A percentile compares a stretch with the other conserved stretches of the same genome.
Conservation (phyloP, 257 asterid species). For the Nicotiana tabacum region DNA sequence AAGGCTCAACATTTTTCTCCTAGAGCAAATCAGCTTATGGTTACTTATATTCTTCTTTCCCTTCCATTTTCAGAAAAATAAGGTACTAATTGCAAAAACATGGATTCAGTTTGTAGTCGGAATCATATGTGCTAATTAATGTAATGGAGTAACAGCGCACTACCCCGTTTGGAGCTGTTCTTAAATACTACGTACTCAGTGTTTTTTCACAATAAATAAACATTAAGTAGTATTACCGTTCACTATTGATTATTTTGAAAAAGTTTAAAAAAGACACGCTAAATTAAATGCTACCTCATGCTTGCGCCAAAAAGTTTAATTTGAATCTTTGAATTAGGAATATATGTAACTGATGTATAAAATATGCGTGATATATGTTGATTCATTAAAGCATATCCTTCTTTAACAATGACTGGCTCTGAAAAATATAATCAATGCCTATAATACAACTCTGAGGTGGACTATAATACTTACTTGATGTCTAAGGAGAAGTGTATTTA, state of each 20-base stretch:
- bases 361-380: background rate
- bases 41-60: background rate
- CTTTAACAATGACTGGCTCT: background rate
- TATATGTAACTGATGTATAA: background rate
- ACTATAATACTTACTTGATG: background rate
- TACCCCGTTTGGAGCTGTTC: background rate
- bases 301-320: background rate
- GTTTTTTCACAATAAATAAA: background rate
- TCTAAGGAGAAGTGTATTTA: background rate
- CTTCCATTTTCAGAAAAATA: background rate
- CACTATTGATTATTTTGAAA: background rate
- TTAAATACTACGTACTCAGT: background rate
- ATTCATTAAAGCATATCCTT: background rate
- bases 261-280: background rate
- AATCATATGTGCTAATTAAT: background rate
- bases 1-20: background rate
- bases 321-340: background rate
- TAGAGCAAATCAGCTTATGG: background rate
- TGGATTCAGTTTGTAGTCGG: background rate
- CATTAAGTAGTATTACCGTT: background rate
- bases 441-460: background rate
- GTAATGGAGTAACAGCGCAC: background rate
- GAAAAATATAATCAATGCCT: background rate
- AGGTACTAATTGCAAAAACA: background rate
- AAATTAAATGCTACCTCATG: background rate